These are phyloP conservation scores for Paramecium pentaurelia DNA, from an alignment of 73 alveolate species.

Conservation along the genomic window DNA sequence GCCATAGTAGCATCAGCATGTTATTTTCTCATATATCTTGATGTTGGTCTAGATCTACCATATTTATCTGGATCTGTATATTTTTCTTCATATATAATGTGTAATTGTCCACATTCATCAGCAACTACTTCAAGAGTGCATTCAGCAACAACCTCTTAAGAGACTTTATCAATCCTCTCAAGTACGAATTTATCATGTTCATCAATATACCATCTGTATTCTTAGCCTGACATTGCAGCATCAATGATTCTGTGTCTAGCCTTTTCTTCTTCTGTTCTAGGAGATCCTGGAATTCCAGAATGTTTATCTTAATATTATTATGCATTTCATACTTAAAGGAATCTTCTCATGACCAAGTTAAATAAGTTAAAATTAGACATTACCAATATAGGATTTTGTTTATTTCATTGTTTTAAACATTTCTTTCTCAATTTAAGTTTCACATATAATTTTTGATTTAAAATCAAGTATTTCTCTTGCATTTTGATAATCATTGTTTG, in stretches of 20 bases:
- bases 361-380: neutral
- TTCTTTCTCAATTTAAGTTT: neutral
- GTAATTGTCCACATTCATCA: slow-evolving; percentile 14
- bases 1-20: neutral
- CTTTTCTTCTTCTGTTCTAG: slow-evolving; percentile 42
- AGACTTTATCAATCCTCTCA: neutral
- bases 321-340: neutral
- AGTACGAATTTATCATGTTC: neutral
- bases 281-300: slow-evolving; percentile 50
- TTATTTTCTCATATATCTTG: neutral
- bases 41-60: slow-evolving; percentile 33
- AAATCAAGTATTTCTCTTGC: neutral
- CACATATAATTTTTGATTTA: neutral
- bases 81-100: neutral
- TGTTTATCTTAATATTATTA: neutral
- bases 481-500: neutral
- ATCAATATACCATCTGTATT: slow-evolving; percentile 33
- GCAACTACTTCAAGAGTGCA: neutral
- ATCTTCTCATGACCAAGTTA: slow-evolving; percentile 12
- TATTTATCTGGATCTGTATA: neutral
- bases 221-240: slow-evolving; percentile 9
- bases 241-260: slow-evolving; percentile 35
- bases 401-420: slow-evolving; percentile 1
- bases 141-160: neutral
- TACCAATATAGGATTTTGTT: slow-evolving; percentile 29